Percentiles rank a stretch among this genome's conserved stretches.
Conservation (phyloP, 106 monocot genomes). For the Hemerocallis citrina region DNA sequence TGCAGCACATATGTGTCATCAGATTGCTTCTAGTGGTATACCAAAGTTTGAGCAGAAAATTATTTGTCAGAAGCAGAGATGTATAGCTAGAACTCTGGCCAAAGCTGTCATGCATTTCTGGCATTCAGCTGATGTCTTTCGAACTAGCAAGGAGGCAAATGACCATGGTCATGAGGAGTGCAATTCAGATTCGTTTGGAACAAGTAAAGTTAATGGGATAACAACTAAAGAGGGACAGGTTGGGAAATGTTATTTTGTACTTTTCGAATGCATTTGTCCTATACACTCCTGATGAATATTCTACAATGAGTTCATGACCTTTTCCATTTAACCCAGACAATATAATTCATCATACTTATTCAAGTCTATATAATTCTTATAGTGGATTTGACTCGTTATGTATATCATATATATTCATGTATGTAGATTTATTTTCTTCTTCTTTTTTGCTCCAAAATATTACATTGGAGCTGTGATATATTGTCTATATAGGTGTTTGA, state of each 20-base stretch:
- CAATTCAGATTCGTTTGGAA: conserved; percentile 8
- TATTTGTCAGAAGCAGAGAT: conserved; percentile 39
- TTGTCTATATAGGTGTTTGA: no score
- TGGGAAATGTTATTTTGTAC: conserved; percentile 9
- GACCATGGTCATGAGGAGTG: conserved; percentile 6
- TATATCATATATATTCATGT: background rate
- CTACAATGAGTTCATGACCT: background rate
- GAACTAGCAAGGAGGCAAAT: conserved; percentile 4
- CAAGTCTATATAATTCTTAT: no score
- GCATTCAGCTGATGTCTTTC: conserved; percentile 39
- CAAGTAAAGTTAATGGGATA: conserved; percentile 14
- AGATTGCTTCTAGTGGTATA: conserved; percentile 32
- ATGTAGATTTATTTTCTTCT: no score
- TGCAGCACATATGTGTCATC: conserved; percentile 56
- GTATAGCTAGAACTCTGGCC: conserved; percentile 46
- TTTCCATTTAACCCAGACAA: background rate
- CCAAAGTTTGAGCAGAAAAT: conserved; percentile 41
- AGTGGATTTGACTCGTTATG: background rate
- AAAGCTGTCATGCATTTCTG: conserved; percentile 74
- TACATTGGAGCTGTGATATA: no score
- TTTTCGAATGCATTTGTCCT: conserved; percentile 1
- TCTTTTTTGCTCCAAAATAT: no score
- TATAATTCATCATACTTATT: background rate
- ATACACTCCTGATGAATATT: background rate
- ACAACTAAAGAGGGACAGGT: conserved; percentile 48